Evolutionary conservation across 306 rosid species (phyloP), one percentile per base, ranked within the genome.

Genomic region (Quercus variabilis): DNA sequence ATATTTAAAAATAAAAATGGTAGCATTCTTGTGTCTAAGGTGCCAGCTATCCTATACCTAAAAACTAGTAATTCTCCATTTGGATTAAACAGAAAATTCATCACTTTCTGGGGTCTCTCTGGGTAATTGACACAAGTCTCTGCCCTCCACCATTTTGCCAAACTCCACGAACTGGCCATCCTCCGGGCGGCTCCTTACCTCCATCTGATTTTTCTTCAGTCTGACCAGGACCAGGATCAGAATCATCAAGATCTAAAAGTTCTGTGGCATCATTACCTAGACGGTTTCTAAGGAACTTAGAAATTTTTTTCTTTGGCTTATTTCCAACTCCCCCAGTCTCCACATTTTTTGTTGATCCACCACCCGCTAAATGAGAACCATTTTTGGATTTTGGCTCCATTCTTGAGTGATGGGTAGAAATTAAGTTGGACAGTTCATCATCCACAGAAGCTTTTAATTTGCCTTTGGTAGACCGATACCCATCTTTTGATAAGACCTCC

Each of bases 201-300:
- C 30, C 51, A 33, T 31, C 71, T 33, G 6, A 6, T 17, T 35
- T 63, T 63, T 46, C 59, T 75, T 75, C 79, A 43, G 73, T 60
- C 56, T 60, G 63, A 77, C 59, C 8, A 52, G 49, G 18, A n/a
- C 71, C 72, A 55, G 54, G 0, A n/a, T 41, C 81, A 76, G 52
- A 64, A 74, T 65, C 52, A 35, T 14, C 54, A 18, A 41, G 43
- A 54, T 72, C 75, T 26, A 17, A 46, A 49, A 72, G 23, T 13
- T 57, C 41, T 9, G 49, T 1, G 3, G 51, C 23, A 18, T 35
- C 52, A 33, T 67, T 26, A 13, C 75, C 75, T 6, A 72, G 60
- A 3, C 75, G 75, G 35, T 28, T 52, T 49, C 75, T 72, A 14
- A 43, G 75, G 75, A 72, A 51, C 75, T 51, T 72, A 1, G 75